Evolutionary conservation across 768 basidiomycete species (phyloP).

Genomic region (Xerocomellus chrysenteron): DNA sequence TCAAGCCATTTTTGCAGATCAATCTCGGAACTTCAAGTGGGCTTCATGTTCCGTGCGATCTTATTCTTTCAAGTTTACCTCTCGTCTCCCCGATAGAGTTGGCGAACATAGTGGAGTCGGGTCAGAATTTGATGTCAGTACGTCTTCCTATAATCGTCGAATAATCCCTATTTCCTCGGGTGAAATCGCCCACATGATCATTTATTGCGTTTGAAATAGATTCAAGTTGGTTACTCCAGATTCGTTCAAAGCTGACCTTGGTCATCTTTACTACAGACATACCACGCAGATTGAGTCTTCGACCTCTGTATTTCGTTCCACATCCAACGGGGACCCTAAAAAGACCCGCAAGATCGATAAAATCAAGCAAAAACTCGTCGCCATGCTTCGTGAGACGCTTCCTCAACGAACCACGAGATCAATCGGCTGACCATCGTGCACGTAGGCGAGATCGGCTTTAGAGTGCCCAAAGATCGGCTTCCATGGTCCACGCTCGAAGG

Average conservation of each 20-base stretch:
- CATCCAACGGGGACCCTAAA: neutral
- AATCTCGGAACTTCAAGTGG: neutral
- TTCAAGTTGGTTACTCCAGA: no score
- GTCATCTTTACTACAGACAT: neutral
- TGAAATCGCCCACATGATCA: no score
- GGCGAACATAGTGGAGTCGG: neutral
- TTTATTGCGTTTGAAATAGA: no score
- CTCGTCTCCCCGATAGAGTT: no score
- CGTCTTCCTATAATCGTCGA: no score
- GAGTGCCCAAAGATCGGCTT: neutral
- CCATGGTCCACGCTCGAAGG: neutral
- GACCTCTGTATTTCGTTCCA: neutral
- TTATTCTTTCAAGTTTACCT: neutral
- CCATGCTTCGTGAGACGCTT: conserved; percentile 7
- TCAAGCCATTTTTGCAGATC: neutral
- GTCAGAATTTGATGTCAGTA: no score
- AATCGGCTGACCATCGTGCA: neutral
- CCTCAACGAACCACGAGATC: no score
- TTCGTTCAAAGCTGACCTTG: no score
- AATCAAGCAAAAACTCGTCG: neutral
- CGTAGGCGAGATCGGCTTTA: neutral
- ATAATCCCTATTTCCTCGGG: neutral
- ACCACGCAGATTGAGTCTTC: neutral
- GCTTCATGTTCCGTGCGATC: neutral
- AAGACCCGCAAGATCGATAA: neutral